Conservation (phyloP, 805 yeast genomes). For the Blastobotrys chiropterorum region DNA sequence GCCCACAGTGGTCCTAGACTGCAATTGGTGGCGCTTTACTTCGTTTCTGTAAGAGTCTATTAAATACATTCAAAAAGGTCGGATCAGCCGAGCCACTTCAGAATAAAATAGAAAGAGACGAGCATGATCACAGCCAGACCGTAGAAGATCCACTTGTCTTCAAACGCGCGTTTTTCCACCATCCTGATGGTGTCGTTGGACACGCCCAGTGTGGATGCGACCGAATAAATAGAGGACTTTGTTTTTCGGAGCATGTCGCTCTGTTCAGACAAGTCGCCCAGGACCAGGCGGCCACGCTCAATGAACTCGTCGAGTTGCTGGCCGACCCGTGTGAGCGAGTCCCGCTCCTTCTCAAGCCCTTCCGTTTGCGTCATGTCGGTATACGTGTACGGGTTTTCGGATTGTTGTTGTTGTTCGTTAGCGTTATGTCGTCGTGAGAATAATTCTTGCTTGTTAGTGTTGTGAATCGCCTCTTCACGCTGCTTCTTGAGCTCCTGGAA, state of each 20-base stretch:
- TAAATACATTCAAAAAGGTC: background rate
- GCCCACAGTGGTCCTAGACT: background rate
- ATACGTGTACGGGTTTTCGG: constrained; percentile 29
- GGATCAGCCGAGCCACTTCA: constrained; percentile 52
- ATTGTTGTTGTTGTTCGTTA: constrained; percentile 19
- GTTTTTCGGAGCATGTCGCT: constrained; percentile 62
- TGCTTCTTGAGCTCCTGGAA: constrained; percentile 49
- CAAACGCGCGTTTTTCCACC: constrained; percentile 73
- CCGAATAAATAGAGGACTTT: constrained; percentile 56
- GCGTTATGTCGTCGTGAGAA: constrained; percentile 43
- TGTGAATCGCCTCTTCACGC: constrained; percentile 49
- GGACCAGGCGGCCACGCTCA: constrained; percentile 81
- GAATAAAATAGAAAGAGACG: constrained; percentile 58
- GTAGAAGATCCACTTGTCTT: constrained; percentile 84
- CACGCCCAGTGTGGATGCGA: constrained; percentile 77
- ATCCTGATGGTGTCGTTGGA: constrained; percentile 75
- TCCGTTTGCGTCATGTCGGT: constrained; percentile 38
- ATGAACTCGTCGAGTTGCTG: constrained; percentile 82
- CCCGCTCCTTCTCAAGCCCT: constrained; percentile 65
- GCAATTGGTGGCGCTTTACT: too few species aligned
- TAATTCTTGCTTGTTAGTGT: constrained; percentile 44
- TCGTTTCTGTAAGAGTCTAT: too few species aligned
- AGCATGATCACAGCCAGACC: constrained; percentile 60
- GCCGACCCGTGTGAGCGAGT: constrained; percentile 54
- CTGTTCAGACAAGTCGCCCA: constrained; percentile 82